Evolutionary conservation across 1,139 yeast genomes (phyloP).

Genomic region (Suhomyces ambrosiae): DNA sequence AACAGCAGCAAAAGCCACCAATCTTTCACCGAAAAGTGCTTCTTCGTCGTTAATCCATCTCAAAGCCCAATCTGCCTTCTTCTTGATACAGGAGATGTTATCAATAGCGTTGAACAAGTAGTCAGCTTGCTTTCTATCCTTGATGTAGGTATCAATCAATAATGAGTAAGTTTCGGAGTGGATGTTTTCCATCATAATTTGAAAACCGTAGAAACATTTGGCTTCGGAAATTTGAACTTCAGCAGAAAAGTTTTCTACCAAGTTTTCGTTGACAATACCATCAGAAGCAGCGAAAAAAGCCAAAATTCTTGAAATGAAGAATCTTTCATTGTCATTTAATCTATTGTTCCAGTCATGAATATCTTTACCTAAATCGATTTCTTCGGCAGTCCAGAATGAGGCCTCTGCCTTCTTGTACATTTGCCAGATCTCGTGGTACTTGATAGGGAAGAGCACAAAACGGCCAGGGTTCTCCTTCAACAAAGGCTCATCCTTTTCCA

Average conservation of each 20-base stretch:
- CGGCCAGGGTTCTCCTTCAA: constrained; percentile 84
- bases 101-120: constrained; percentile 92
- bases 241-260: constrained; percentile 94
- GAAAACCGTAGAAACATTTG: constrained; percentile 98
- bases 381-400: constrained; percentile 99
- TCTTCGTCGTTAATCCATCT: constrained; percentile 90
- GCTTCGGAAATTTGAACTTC: constrained; percentile 98
- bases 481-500: constrained; percentile 88
- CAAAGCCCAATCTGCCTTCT: constrained; percentile 97
- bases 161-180: constrained; percentile 97
- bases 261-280: constrained; percentile 95
- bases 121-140: constrained; percentile 90
- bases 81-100: constrained; percentile 88
- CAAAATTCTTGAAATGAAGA: constrained; percentile 83
- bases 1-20: constrained; percentile 98
- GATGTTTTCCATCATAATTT: constrained; percentile 99
- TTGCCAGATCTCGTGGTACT: constrained; percentile 98
- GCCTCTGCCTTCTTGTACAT: constrained; percentile 99
- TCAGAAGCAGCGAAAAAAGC: constrained; percentile 99
- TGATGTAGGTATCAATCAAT: constrained; percentile 90
- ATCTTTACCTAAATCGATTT: constrained; percentile 93
- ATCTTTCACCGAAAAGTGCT: constrained; percentile 90
- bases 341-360: constrained; percentile 84
- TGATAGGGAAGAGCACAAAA: constrained; percentile 95
- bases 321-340: constrained; percentile 86